Evolutionary conservation across 495 filamentous ascomycete species (phyloP), one percentile per base, ranked within the genome.

Genomic region (Friedmanniomyces simplex): DNA sequence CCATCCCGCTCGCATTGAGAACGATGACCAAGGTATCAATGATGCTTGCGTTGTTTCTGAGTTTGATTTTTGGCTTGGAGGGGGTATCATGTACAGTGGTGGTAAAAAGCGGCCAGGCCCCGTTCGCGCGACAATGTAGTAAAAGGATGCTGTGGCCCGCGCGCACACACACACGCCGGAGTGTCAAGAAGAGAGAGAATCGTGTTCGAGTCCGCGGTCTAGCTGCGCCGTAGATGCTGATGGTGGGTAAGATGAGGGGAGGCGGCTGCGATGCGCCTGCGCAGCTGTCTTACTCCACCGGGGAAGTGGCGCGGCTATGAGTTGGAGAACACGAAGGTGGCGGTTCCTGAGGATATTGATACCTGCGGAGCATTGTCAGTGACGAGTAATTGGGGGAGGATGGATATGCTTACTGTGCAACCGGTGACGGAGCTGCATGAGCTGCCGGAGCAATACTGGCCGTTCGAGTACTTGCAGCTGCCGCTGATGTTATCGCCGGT

Each of bases 401-500:
- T n/a, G n/a, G n/a, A n/a, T 24, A 16, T 13, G 25, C 67, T 62
- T 65, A 71, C 69, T 4, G 68, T 70, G 66, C 69, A 71, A 14
- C 69, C 69, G 14, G 51, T 52, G 10, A 28, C 50, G 37, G 48
- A 47, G 41, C 58, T 66, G 57, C 66, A 69, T 42, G 53, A 34
- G 11, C 47, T 30, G 50, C 64, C 72, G 59, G 76, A 81, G 41
- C 75, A 76, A 64, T 81, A 88, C 41, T 76, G 62, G 41, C 87
- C 88, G 58, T 81, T 74, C 58, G 82, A 76, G 64, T 89, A 88
- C 61, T 73, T 80, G 81, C 91, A 96, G 16, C 71, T 72, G 39
- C 79, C 82, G 59, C 72, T 80, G 24, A 87, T 71, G 65, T 82
- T 78, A 36, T 85, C 82, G 61, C 82, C 84, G 24, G 60, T 71